phyloP scores from a whole-genome alignment of 768 basidiomycete species.

The Suillus luteus region DNA sequence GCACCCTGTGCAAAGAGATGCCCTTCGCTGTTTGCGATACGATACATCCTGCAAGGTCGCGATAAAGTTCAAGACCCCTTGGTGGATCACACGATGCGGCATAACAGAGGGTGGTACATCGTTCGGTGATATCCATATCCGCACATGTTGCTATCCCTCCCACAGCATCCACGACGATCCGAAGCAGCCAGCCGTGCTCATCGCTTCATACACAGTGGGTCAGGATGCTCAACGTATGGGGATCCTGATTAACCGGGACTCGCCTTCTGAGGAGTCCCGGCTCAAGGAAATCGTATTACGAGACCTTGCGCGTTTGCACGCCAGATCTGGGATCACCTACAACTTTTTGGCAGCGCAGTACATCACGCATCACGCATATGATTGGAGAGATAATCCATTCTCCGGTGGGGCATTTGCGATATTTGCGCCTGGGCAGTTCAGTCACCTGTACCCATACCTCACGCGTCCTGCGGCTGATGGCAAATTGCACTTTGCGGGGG shows the following conservation, averaged over 20 bases:
- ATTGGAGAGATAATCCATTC: background rate
- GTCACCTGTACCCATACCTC: slow-evolving; percentile 5
- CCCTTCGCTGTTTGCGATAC: slow-evolving; percentile 2
- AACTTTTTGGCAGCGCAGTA: background rate
- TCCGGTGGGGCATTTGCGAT: background rate
- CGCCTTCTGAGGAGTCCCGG: background rate
- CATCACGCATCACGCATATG: background rate
- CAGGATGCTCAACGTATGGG: slow-evolving; percentile 3
- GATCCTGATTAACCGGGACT: background rate
- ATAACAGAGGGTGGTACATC: background rate
- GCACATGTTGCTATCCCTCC: background rate
- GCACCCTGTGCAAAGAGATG: background rate
- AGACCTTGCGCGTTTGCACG: slow-evolving; percentile 3
- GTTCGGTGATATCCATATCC: background rate
- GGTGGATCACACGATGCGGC: slow-evolving; percentile 1
- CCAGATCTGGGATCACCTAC: slow-evolving; percentile 3
- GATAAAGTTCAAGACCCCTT: slow-evolving; percentile 4
- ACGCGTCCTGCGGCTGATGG: slow-evolving; percentile 3
- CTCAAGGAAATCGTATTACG: background rate
- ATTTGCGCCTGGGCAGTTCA: background rate
- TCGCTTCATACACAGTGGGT: slow-evolving; percentile 2
- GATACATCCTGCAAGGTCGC: background rate
- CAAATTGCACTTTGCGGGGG: slow-evolving; percentile 2
- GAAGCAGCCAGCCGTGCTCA: background rate
- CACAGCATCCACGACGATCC: background rate